These are phyloP conservation scores for Mycena metata DNA, from an alignment of 768 basidiomycete genomes.

Conservation along the genomic window DNA sequence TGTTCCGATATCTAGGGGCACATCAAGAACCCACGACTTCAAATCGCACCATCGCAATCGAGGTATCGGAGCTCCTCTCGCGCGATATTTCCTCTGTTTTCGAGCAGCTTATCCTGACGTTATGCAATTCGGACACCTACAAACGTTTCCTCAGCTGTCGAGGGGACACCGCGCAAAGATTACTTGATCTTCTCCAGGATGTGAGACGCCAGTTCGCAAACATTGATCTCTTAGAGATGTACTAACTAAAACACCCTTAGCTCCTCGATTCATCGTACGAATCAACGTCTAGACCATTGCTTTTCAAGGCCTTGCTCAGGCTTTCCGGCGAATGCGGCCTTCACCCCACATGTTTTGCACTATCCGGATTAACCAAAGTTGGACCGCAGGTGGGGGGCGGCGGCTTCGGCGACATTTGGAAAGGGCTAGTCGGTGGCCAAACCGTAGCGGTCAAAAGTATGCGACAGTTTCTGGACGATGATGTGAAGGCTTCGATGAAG, in stretches of 20 bases:
- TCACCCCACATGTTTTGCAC: background rate
- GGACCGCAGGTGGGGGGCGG: background rate
- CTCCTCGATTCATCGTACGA: background rate
- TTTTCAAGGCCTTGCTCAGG: slow-evolving; percentile 1
- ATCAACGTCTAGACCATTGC: background rate
- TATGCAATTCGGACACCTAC: no score
- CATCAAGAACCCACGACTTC: background rate
- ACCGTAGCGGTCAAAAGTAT: slow-evolving; percentile 5
- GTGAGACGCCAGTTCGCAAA: background rate
- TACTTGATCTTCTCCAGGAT: background rate
- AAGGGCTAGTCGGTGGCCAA: background rate
- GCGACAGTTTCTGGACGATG: background rate
- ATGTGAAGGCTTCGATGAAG: background rate
- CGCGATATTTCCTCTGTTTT: background rate
- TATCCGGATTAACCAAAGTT: background rate
- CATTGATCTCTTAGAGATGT: background rate
- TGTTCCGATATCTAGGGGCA: background rate
- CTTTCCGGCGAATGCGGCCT: background rate
- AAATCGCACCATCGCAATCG: background rate
- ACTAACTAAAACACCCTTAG: background rate
- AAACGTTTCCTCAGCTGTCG: background rate
- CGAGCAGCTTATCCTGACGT: no score
- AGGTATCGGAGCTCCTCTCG: background rate
- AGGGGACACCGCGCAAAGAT: background rate
- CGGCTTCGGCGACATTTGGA: slow-evolving; percentile 3